phyloP scores from a whole-genome alignment of 2,329 filamentous ascomycete genomes.

The Epichloe sp. region DNA sequence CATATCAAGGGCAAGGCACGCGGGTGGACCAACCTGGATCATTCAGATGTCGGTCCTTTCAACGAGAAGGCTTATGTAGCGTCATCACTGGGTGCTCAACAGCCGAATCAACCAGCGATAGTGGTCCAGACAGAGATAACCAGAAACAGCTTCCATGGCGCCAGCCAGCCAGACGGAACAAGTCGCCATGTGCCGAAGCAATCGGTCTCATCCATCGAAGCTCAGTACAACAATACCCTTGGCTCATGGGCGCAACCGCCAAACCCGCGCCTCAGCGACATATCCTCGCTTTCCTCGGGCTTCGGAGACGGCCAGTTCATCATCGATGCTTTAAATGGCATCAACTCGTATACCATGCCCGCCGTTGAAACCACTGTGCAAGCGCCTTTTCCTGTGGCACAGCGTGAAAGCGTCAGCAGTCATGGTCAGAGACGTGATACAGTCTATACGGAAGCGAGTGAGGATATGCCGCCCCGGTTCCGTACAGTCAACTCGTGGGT shows the following conservation, averaged over 20 bases:
- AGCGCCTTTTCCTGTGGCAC: conserved; percentile 5
- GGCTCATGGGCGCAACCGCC: conserved; percentile 10
- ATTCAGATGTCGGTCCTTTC: conserved; percentile 12
- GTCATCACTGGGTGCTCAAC: neutral
- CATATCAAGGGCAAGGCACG: conserved; percentile 15
- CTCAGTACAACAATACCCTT: conserved; percentile 6
- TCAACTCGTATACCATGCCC: conserved; percentile 15
- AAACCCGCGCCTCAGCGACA: conserved; percentile 29
- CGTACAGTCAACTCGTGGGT: conserved; percentile 51
- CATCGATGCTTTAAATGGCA: conserved; percentile 12
- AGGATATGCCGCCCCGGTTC: conserved; percentile 43
- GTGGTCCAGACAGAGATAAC: conserved; percentile 7
- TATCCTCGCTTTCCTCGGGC: conserved; percentile 50
- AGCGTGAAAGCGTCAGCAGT: conserved; percentile 6
- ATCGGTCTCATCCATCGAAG: conserved; percentile 6
- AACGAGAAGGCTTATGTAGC: conserved; percentile 5
- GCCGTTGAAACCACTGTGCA: conserved; percentile 8
- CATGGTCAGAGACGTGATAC: conserved; percentile 28
- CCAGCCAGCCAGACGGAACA: neutral
- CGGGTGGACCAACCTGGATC: conserved; percentile 22
- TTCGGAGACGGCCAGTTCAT: conserved; percentile 51
- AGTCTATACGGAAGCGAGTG: conserved; percentile 37
- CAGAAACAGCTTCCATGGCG: conserved; percentile 2
- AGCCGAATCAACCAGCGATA: neutral
- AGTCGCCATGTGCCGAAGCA: conserved; percentile 1